Evolutionary conservation across 805 yeast genomes (phyloP), one percentile per base, ranked within the genome.

Genomic region (Candida boidinii): DNA sequence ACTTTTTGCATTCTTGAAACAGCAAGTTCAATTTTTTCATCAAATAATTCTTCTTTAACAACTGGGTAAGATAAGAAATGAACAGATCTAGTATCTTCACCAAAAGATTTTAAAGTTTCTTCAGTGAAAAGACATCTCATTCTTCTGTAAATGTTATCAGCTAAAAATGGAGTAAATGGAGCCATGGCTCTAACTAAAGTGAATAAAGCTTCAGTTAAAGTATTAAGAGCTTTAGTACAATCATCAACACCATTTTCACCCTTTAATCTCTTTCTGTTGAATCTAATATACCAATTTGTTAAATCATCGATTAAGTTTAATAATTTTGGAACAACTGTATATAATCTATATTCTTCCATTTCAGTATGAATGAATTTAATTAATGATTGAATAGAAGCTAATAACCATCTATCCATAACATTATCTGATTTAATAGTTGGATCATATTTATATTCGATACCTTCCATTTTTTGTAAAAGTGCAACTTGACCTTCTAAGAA

Each of bases 241-340:
- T 92, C 98, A 36, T 76, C 80, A 32, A 74, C 61, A 39, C 95
- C 96, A 39, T 73, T 79, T 53, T 81, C 92, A 56, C 97, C 97
- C 79, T 92, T 92, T 53, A 92, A 75, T 70, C 99, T 90, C 67
- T 86, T 78, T 68, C 99, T 88, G 69, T 92, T 92, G 63, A 92
- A 84, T 61, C 99, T 81, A 58, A 92, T 92, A 68, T 92, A 92
- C 97, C 97, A 92, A 68, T 92, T 92, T 45, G 99, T 92, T 62
- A 92, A 73, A 54, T 85, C 85, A 53, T 92, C 98, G 56, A 92
- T 83, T 60, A 92, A 79, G 38, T 74, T 71, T 53, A 92, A 72
- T 53, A 92, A 66, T 53, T 80, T 83, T 49, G 98, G 96, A 45
- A 92, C 97, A 46, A 92, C 99, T 28, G 96, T 87, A 64, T 86